Base-by-base conservation (phyloP, 305 asterid genomes). In the Fraxinus latifolia region DNA sequence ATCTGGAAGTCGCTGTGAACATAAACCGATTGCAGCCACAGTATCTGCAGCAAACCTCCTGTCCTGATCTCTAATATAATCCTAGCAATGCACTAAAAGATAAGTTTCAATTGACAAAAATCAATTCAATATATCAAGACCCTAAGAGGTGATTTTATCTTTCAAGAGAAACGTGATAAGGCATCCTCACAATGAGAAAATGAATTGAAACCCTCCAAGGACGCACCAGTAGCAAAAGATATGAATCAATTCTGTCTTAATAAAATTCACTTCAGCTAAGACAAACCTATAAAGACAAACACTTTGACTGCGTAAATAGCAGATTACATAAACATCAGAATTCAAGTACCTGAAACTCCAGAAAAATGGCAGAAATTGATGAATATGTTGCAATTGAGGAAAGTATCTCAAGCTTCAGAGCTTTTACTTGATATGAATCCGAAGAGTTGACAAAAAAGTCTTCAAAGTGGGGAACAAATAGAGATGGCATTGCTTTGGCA, bases 41-140 rank as follows among this genome's bases (percentile, higher is more conserved):
- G 97, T 90, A 90, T 94, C 97, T 77, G 99, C 94, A 84, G 99
- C 98, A 90, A 96, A 93, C 85, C 88, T 89, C 84, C 98, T 88
- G 85, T 93, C 97, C 80, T 97, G 97, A 85, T 96, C 99, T 89
- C 95, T 94, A 74, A 93, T 86, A 89, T 96, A 94, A 86, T 96
- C 99, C 99, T 96, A 87, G 72, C 39, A 86, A 79, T 82, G 78
- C 77, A 85, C 80, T 67, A 83, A 85, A 77, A 32, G 79, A 71
- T 82, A 60, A 86, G 87, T 74, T 81, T 81, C 86, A 82, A 76
- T 81, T 74, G 25, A 78, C 78, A 73, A 78, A 47, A 83, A 77
- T 80, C 77, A 84, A 67, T 50, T 77, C 84, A 84, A 77, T 60
- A 58, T 39, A 77, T 70, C 77, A 72, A 39, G 79, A 39, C 37